Percentiles rank a stretch among this genome's conserved stretches.
Conservation (phyloP, 192 early-diverging fungal species). For the Dimargaris cristalligena region DNA sequence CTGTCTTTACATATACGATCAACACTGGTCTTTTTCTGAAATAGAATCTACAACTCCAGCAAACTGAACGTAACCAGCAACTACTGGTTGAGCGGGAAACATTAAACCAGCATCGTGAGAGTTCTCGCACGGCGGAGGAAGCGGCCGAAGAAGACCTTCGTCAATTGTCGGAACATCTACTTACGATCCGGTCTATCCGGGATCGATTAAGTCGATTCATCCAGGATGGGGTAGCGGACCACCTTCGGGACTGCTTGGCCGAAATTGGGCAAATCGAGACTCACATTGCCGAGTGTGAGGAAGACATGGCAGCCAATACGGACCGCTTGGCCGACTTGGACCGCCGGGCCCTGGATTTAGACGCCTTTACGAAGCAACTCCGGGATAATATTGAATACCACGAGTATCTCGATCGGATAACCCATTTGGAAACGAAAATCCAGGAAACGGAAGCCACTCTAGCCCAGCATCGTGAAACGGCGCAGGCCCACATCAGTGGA, state of each 20-base stretch:
- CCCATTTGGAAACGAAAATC: not conserved
- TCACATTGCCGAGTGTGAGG: not conserved
- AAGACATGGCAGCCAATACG: not conserved
- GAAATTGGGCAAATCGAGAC: not conserved
- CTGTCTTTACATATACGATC: too few species aligned
- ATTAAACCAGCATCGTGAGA: too few species aligned
- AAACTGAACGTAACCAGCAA: too few species aligned
- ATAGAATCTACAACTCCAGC: too few species aligned
- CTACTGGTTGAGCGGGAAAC: too few species aligned
- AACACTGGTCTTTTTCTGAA: too few species aligned
- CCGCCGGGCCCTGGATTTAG: not conserved
- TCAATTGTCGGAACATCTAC: not conserved
- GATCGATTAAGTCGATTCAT: not conserved
- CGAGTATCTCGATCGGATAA: slow-evolving; percentile 11
- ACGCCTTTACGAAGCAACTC: not conserved
- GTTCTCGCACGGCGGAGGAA: not conserved
- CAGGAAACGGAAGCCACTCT: not conserved
- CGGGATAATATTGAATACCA: slow-evolving; percentile 27
- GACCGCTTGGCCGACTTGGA: not conserved
- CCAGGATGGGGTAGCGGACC: not conserved
- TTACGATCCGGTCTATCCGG: not conserved
- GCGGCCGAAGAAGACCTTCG: not conserved
- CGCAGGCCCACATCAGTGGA: too few species aligned
- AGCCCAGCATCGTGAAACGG: not conserved
- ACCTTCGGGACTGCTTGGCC: not conserved